These are phyloP conservation scores for Avicennia marina DNA, from an alignment of 257 asterid genomes.

Conservation along the genomic window DNA sequence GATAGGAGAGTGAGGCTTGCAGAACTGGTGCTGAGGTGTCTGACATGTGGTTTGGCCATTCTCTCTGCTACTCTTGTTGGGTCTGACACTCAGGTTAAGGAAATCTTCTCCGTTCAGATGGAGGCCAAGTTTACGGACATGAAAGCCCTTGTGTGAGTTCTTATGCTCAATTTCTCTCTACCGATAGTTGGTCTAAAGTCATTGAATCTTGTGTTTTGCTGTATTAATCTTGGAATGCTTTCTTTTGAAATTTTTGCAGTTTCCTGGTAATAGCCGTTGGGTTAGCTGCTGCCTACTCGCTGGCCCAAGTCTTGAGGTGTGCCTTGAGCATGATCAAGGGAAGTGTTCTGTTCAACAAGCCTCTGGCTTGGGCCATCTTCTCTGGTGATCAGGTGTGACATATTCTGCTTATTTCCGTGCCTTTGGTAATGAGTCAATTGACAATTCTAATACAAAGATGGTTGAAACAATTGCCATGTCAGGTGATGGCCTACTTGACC, in stretches of 20 bases:
- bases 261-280: slow-evolving; percentile 77
- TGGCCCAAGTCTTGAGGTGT: slow-evolving; percentile 78
- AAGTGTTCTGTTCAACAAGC: slow-evolving; percentile 75
- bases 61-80: slow-evolving; percentile 70
- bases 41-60: slow-evolving; percentile 58
- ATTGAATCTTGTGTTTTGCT: background rate
- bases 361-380: slow-evolving; percentile 96
- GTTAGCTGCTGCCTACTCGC: slow-evolving; percentile 82
- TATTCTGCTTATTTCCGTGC: no score
- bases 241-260: slow-evolving; percentile 35
- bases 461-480: background rate
- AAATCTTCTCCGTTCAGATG: slow-evolving; percentile 71
- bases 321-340: slow-evolving; percentile 69
- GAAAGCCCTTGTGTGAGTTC: slow-evolving; percentile 86
- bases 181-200: slow-evolving; percentile 1
- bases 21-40: slow-evolving; percentile 64
- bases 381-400: slow-evolving; percentile 89
- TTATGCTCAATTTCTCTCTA: background rate
- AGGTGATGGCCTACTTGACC: slow-evolving; percentile 74
- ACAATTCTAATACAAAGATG: no score
- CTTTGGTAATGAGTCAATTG: no score
- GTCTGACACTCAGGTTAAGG: slow-evolving; percentile 76
- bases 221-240: no score
- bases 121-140: slow-evolving; percentile 85
- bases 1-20: slow-evolving; percentile 68